Evolutionary conservation across 169 alveolate species (phyloP).

Genomic region (Plasmodium inui): DNA sequence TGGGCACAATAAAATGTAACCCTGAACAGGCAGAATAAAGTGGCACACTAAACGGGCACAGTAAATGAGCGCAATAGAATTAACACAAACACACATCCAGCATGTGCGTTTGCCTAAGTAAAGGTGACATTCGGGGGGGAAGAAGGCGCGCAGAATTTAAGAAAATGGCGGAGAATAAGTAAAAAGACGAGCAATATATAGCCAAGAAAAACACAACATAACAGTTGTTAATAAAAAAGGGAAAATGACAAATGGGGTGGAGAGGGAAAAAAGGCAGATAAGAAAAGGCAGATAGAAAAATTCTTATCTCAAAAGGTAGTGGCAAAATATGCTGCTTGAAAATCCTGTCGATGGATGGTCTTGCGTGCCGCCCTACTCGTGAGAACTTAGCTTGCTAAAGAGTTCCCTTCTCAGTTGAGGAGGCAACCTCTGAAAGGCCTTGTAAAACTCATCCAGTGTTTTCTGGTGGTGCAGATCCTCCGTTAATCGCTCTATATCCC

Average conservation of each 20-base stretch:
- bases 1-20: background rate
- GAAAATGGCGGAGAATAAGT: background rate
- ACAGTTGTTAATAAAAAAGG: background rate
- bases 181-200: background rate
- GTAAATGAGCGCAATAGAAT: background rate
- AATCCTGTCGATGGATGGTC: background rate
- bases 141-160: background rate
- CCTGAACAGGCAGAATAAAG: background rate
- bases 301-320: background rate
- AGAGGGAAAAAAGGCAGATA: background rate
- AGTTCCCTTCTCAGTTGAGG: conserved; percentile 22
- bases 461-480: conserved; percentile 15
- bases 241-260: background rate
- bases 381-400: conserved; percentile 39
- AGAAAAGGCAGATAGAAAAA: background rate
- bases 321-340: background rate
- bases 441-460: conserved; percentile 23
- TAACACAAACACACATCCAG: background rate
- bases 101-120: background rate
- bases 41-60: background rate
- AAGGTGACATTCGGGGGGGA: background rate
- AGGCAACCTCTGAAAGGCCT: conserved; percentile 28
- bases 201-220: background rate
- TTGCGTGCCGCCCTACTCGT: background rate
- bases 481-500: background rate